Evolutionary conservation across 495 filamentous ascomycete species (phyloP).

Genomic region (Neurospora intermedia): DNA sequence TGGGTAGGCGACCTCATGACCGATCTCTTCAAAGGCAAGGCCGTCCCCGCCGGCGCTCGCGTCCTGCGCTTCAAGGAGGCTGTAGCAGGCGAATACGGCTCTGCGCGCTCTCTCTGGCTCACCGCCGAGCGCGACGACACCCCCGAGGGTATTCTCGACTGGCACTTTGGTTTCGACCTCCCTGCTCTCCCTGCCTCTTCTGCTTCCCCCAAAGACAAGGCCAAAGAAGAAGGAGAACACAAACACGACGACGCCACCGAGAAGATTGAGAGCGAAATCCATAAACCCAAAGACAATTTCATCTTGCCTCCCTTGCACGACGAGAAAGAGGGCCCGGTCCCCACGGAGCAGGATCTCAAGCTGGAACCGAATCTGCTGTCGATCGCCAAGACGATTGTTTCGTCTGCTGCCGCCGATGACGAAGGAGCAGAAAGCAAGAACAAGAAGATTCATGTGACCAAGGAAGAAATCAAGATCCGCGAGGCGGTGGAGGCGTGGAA

Average conservation of each 20-base stretch:
- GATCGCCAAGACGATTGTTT: constrained; percentile 44
- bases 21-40: constrained; percentile 49
- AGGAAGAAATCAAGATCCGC: constrained; percentile 32
- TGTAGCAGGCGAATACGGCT: constrained; percentile 53
- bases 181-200: constrained; percentile 32
- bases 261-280: constrained; percentile 41
- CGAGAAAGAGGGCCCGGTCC: constrained; percentile 35
- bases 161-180: constrained; percentile 79
- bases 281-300: constrained; percentile 26
- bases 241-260: constrained; percentile 12
- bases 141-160: constrained; percentile 56
- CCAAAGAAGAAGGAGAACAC: not conserved
- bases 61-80: constrained; percentile 70
- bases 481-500: constrained; percentile 83
- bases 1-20: constrained; percentile 71
- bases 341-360: constrained; percentile 36
- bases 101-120: constrained; percentile 62
- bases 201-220: not conserved
- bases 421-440: constrained; percentile 10
- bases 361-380: constrained; percentile 52
- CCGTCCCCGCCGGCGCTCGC: constrained; percentile 49
- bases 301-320: constrained; percentile 26
- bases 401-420: constrained; percentile 25
- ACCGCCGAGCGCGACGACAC: constrained; percentile 55
- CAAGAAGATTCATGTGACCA: constrained; percentile 9